These are phyloP conservation scores for Ganoderma lingzhi DNA, from an alignment of 1,284 basidiomycete genomes.

Conservation along the genomic window DNA sequence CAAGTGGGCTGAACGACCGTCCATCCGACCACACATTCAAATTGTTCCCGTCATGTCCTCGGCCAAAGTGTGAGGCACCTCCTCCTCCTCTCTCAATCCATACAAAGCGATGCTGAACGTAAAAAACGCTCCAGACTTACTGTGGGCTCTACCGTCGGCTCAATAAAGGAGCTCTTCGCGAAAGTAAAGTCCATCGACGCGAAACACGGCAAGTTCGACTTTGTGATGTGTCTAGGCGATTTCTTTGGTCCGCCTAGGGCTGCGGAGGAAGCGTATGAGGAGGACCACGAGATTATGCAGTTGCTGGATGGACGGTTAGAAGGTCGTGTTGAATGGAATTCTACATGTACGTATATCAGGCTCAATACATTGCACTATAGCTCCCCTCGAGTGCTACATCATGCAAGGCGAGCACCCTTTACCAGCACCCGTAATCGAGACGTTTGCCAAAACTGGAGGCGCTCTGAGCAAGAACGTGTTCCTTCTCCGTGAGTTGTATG, in stretches of 20 bases:
- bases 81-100: no score
- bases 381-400: constrained; percentile 92
- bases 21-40: background rate
- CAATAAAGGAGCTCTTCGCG: constrained; percentile 75
- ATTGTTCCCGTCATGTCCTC: constrained; percentile 22
- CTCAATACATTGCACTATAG: constrained; percentile 47
- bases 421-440: constrained; percentile 76
- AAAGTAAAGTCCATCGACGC: constrained; percentile 90
- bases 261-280: constrained; percentile 46
- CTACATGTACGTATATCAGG: constrained; percentile 13
- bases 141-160: constrained; percentile 86
- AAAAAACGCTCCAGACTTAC: constrained; percentile 65
- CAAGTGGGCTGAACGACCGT: background rate
- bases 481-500: constrained; percentile 72
- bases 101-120: background rate
- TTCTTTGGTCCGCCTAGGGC: constrained; percentile 79
- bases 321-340: constrained; percentile 49
- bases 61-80: constrained; percentile 33
- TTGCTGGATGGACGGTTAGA: constrained; percentile 73
- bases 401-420: constrained; percentile 85
- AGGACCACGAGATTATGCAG: constrained; percentile 61
- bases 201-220: constrained; percentile 95
- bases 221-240: constrained; percentile 89
- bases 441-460: constrained; percentile 77
- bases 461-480: constrained; percentile 86